Conservation (phyloP, 345 rosid genomes). For the Populus ilicifolia region DNA sequence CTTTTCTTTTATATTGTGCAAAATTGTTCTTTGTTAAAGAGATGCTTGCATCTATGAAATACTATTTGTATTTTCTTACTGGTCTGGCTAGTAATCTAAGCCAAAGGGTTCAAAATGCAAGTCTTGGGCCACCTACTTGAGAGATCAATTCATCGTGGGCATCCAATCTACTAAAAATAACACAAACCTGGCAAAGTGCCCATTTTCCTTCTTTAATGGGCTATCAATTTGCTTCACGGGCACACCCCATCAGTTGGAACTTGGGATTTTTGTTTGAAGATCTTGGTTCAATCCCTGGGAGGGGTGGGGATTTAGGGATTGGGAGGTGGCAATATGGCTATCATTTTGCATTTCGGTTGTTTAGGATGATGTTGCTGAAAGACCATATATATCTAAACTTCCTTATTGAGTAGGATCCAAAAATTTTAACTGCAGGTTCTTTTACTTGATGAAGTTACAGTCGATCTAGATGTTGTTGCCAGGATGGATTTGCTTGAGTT, state of each 20-base stretch:
- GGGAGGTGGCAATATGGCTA: too few species aligned
- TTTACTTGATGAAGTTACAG: conserved; percentile 89
- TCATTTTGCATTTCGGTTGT: neutral
- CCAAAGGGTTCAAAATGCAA: neutral
- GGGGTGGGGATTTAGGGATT: too few species aligned
- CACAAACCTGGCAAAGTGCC: neutral
- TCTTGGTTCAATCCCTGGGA: too few species aligned
- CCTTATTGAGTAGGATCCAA: too few species aligned
- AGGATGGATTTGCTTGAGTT: conserved; percentile 88
- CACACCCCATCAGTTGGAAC: neutral
- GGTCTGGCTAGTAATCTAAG: neutral
- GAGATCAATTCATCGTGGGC: neutral
- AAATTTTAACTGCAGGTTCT: conserved; percentile 52
- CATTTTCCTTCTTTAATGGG: neutral
- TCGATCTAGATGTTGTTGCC: conserved; percentile 92
- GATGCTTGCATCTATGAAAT: neutral
- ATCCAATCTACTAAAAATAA: too few species aligned
- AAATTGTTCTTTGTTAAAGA: neutral
- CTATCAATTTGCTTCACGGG: too few species aligned
- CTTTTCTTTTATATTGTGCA: neutral
- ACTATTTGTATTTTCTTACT: neutral
- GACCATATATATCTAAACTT: neutral
- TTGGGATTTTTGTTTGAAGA: too few species aligned
- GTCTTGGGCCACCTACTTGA: neutral
- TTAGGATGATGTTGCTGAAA: neutral